Evolutionary conservation across 2,329 filamentous ascomycete species (phyloP).

Genomic region (Venturia asperata): DNA sequence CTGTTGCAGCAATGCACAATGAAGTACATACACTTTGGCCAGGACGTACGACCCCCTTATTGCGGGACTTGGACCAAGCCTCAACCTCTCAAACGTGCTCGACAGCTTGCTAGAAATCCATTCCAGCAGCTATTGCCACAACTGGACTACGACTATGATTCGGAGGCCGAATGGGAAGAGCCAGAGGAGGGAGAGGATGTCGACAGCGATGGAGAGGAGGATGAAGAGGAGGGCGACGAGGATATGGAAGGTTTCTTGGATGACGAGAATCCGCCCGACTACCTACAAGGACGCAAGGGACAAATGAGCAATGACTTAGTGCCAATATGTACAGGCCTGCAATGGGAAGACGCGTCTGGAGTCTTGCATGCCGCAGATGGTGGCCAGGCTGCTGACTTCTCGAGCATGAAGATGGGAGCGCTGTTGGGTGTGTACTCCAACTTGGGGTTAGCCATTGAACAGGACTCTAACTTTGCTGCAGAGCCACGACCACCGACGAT

Average conservation of each 20-base stretch:
- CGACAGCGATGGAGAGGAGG: conserved; percentile 57
- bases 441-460: neutral
- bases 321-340: conserved; percentile 71
- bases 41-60: conserved; percentile 61
- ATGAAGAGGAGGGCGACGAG: conserved; percentile 62
- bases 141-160: conserved; percentile 76
- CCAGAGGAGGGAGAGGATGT: conserved; percentile 65
- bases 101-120: conserved; percentile 48
- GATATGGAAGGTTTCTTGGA: conserved; percentile 89
- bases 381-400: conserved; percentile 40
- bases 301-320: conserved; percentile 60
- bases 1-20: conserved; percentile 51
- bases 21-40: conserved; percentile 56
- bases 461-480: conserved; percentile 20
- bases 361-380: conserved; percentile 40
- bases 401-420: conserved; percentile 66
- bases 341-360: conserved; percentile 60
- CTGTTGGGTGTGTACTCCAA: conserved; percentile 55
- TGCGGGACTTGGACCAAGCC: conserved; percentile 63
- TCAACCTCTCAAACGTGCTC: conserved; percentile 39
- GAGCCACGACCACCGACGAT: conserved; percentile 53
- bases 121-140: conserved; percentile 50
- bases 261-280: conserved; percentile 62
- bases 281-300: conserved; percentile 45
- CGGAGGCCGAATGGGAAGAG: conserved; percentile 77